Conservation (phyloP, 1,284 basidiomycete genomes). For the Cryptococcus depauperatus region DNA sequence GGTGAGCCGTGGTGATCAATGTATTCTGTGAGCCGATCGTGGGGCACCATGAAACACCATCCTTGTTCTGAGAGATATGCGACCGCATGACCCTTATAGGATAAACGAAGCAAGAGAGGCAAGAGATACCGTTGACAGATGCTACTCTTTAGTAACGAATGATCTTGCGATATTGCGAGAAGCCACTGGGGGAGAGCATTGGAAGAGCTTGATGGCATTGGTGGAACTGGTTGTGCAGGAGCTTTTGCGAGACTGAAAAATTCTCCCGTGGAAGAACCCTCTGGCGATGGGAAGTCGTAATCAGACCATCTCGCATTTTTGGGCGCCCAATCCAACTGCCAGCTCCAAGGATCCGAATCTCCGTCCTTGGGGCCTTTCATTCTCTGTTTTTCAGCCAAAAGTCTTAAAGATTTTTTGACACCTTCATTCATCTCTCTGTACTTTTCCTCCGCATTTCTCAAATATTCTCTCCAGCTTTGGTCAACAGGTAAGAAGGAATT, state of each 20-base stretch:
- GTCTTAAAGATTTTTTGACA: conserved; percentile 58
- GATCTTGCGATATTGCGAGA: conserved; percentile 9
- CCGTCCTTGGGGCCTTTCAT: conserved; percentile 59
- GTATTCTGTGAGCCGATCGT: conserved; percentile 19
- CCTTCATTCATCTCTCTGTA: conserved; percentile 69
- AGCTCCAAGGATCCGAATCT: conserved; percentile 81
- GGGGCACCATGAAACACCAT: conserved; percentile 44
- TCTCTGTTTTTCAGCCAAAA: conserved; percentile 57
- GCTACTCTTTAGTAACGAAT: conserved; percentile 11
- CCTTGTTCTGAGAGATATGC: conserved; percentile 33
- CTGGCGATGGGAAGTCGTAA: conserved; percentile 6
- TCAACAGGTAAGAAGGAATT: conserved; percentile 87
- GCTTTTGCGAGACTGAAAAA: too few species aligned
- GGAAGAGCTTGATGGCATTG: too few species aligned
- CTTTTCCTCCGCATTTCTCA: conserved; percentile 65
- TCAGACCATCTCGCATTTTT: conserved; percentile 62
- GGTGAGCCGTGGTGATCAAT: conserved; percentile 27
- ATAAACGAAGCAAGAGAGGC: conserved; percentile 40
- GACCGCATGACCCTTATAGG: conserved; percentile 40
- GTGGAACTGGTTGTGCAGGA: too few species aligned
- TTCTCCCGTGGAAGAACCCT: too few species aligned
- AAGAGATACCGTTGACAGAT: conserved; percentile 25
- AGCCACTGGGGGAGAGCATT: conserved; percentile 21
- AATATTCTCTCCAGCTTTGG: conserved; percentile 75
- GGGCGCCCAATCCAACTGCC: conserved; percentile 91